Base-by-base conservation (phyloP, 2,329 filamentous ascomycete genomes). In the Basipetospora chlamydospora region DNA sequence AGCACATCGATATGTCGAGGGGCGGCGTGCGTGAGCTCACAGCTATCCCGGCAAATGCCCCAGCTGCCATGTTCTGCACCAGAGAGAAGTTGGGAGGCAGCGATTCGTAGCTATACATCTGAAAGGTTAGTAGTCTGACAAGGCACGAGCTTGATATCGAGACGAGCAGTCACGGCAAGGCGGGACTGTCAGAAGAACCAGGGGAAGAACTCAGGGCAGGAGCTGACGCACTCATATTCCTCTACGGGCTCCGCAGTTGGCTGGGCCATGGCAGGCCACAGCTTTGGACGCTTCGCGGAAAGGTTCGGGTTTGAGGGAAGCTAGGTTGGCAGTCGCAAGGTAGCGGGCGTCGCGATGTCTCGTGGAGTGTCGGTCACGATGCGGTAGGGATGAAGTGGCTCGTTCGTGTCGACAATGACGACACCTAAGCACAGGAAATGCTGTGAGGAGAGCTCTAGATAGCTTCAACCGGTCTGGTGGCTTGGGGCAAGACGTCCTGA, bases 11-110 rank as follows among this genome's bases (percentile, higher is more conserved):
- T 20, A 15, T 12, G 20, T 35, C 17, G 12, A 35, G 10, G 10
- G 12, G 23, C 16, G 15, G 17, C 21, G 23, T 25, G 16, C 22
- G 29, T 23, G 28, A 35, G 26, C 78, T 49, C 77, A 92, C 85
- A 51, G 87, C 85, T 61, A 95, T 92, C 49, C 90, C 90, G 41
- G 90, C 90, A 61, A 96, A 95, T 47, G 90, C 90, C 57, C 90
- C 90, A 39, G 90, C 90, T 44, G 79, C 66, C 86, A 96, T 95
- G 61, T 96, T 98, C 56, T 90, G 85, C 46, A 80, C 64, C 53
- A 96, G 70, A 49, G 86, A 90, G 67, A 94, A 94, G 61, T 94
- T 93, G 46, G 87, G 82, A 44, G 88, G 87, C 40, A 98, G 74
- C 46, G 80, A 78, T 71, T 96, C 88, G 72, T 96, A 96, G 63